Base-by-base conservation (phyloP, 352 stramenopile species). In the Pythium diclinum region DNA sequence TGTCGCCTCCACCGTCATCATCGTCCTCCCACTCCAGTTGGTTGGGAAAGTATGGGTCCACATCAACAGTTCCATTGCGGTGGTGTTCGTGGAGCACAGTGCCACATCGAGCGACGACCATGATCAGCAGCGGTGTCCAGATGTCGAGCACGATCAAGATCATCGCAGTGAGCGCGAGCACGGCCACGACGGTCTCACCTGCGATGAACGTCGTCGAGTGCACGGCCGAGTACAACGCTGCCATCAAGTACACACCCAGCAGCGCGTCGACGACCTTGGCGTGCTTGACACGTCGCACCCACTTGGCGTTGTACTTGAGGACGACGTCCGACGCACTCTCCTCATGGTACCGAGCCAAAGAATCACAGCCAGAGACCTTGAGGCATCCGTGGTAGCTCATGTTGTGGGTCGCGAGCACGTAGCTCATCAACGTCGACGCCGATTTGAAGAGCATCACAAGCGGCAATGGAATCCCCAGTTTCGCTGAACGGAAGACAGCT, bases 1-100 rank as follows among this genome's bases (percentile, higher is more conserved):
- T 44, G 11, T 55, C 63, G 14, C 63, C 59, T 16, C 58, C 65
- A 6, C 60, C 59, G 30, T 73, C 69, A 1, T 73, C 65, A 0
- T 77, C 65, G 14, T 87, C 77, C n/a, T 84, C 79, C 79, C 78
- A 90, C 19, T 83, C 76, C 52, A 91, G 71, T 49, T 93, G 81
- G 42, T 86, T 81, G 1, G 81, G 78, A 59, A 81, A 88, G 56
- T 87, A 85, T 42, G 82, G 73, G 32, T 91, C 78, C 0, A 89
- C 80, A 16, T 84, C 72, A 16, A 74, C 65, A 0, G 78, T 83
- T 42, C 83, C 84, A 59, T 75, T 74, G 51, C 77, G 76, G 34
- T 90, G 80, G 25, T 89, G 82, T 6, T 33, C 40, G 57, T 90
- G 80, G 14, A 91, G 59, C 17, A 78, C 66, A 6, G 63, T 52